phyloP scores from a whole-genome alignment of 2,329 filamentous ascomycete species.

The Fusarium pseudonygamai region DNA sequence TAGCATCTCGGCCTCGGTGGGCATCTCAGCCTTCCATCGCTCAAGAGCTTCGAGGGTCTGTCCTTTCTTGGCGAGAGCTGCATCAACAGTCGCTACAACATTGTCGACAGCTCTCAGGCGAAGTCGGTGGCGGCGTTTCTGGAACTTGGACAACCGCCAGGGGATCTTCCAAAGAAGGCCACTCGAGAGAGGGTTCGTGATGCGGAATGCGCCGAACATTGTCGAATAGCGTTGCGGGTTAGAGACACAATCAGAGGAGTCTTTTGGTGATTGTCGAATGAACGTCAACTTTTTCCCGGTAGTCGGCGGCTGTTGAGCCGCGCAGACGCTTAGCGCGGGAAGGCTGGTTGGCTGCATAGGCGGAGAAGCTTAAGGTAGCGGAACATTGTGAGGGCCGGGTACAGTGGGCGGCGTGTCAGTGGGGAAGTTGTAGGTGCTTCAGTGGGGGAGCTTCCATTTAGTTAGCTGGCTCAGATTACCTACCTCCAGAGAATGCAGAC shows the following conservation, averaged over 20 bases:
- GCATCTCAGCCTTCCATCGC: slow-evolving; percentile 96
- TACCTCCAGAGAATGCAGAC: not conserved
- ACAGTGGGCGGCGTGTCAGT: slow-evolving; percentile 3
- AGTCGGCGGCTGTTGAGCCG: slow-evolving; percentile 28
- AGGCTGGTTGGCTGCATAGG: slow-evolving; percentile 21
- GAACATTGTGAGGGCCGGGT: slow-evolving; percentile 41
- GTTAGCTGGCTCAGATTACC: not conserved
- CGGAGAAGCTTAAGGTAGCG: slow-evolving; percentile 31
- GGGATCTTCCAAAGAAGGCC: slow-evolving; percentile 97
- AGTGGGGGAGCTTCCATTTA: slow-evolving; percentile 3
- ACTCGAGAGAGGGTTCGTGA: slow-evolving; percentile 78
- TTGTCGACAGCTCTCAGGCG: slow-evolving; percentile 86
- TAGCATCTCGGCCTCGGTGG: slow-evolving; percentile 93
- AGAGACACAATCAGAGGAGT: slow-evolving; percentile 13
- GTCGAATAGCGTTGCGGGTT: slow-evolving; percentile 40
- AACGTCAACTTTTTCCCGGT: slow-evolving; percentile 39
- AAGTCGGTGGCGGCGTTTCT: slow-evolving; percentile 87
- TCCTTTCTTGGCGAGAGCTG: slow-evolving; percentile 78
- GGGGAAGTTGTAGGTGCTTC: not conserved
- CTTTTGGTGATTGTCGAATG: slow-evolving; percentile 30
- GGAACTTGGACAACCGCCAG: slow-evolving; percentile 91
- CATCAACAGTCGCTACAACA: slow-evolving; percentile 84
- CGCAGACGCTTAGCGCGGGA: slow-evolving; percentile 6
- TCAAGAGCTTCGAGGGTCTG: slow-evolving; percentile 80
- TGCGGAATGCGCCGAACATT: slow-evolving; percentile 88